Evolutionary conservation across 495 filamentous ascomycete species (phyloP), one percentile per base, ranked within the genome.

Genomic region (Margaritispora aquatica): DNA sequence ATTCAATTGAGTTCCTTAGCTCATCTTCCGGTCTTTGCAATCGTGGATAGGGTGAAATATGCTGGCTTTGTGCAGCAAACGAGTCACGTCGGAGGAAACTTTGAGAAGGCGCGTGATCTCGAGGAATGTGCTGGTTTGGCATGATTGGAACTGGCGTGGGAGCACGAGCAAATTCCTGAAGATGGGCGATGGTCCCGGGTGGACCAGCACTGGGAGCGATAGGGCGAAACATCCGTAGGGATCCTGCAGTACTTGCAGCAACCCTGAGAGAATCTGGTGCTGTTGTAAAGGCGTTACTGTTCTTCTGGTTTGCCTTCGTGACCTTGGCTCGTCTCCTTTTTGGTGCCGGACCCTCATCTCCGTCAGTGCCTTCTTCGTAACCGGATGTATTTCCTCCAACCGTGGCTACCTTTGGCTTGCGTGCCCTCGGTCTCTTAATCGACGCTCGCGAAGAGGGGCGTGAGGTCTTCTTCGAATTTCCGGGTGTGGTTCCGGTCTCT

Each of bases 181-280:
- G 67, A 41, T 87, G 81, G 21, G 62, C 76, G 56, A 23, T 55
- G 38, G 77, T 70, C 0, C 58, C 64, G 4, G 62, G 75, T 57
- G 36, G 41, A 29, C 77, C 69, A 0, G 64, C 66, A 5, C 77
- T 76, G 38, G 81, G 81, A 27, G 82, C 82, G 27, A 88, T 81
- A 8, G 91, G 92, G 55, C 89, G 81, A 71, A 95, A 88, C 46
- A 87, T 84, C n/a, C 91, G 88, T 57, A 96, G 79, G 8, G 92
- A 95, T 19, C 89, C 89, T 27, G 91, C 84, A 17, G 90, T 93
- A 69, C 89, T 94, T 20, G 92, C 92, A 62, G 88, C 85, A 11
- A 96, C 90, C 55, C 92, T 80, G n/a, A 96, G 75, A 7, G 91
- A 95, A 36, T 90, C 88, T 20, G 85, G 80, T 49, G 83, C 84